Evolutionary conservation across 2,329 filamentous ascomycete genomes (phyloP), one percentile per base, ranked within the genome.

Genomic region (Aspergillus uvarum): DNA sequence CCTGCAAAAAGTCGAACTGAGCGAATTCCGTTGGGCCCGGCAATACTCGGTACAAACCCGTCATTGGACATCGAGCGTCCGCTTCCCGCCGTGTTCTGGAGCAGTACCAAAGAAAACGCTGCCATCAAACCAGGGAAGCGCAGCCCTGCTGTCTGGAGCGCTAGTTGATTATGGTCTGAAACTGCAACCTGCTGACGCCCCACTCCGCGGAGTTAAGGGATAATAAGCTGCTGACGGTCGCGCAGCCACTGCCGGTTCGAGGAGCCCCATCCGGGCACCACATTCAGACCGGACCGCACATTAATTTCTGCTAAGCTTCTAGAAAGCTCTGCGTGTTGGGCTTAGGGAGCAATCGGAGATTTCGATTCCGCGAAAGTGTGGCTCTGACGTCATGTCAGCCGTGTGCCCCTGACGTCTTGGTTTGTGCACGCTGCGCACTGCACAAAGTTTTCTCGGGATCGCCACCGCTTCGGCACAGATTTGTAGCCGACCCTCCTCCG

Each of bases 141-240:
- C 1, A 5, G 42, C 26, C 26, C 26, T 47, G 32, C 11, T 35
- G 16, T 16, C 32, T 35, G 2, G 32, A 2, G 4, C 32, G 12
- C 32, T 35, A 35, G 32, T 29, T 8, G 7, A 29, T 7, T 29
- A 29, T 29, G 8, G 7, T n/a, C 42, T 48, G 44, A 55, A 22
- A 7, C 38, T 12, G 42, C 53, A 1, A 29, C n/a, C n/a, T 16
- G 52, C 52, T 54, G 44, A 54, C 42, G 53, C 12, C 42, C 53
- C 53, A 47, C 53, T 32, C 24, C 24, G 8, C 53, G 53, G 53
- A 55, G 38, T 55, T 55, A 55, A 55, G 53, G 16, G 19, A 16
- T 8, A 19, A 35, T 48, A 55, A 55, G 53, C 32, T 55, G 53
- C 53, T 55, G 53, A 55, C 53, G 42, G 44, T 22, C 31, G 31